phyloP scores from a whole-genome alignment of 2,329 filamentous ascomycete species.

The Exophiala sp. region DNA sequence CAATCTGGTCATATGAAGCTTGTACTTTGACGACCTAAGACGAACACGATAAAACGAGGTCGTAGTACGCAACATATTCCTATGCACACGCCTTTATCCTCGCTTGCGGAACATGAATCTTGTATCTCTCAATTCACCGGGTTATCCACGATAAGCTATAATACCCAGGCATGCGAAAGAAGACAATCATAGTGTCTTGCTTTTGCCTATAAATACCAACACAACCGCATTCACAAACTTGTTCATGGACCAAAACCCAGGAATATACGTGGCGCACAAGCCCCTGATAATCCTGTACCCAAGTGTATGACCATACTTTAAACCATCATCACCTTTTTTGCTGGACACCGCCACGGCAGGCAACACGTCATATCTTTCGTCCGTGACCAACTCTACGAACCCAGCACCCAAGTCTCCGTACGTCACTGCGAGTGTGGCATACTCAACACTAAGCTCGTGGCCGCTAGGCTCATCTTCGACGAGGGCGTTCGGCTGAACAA shows the following conservation, averaged over 20 bases:
- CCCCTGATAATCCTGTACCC: not conserved
- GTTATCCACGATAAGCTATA: too few species aligned
- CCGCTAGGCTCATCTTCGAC: conserved; percentile 6
- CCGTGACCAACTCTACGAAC: conserved; percentile 3
- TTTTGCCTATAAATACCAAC: not conserved
- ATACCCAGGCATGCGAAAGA: too few species aligned
- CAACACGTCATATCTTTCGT: not conserved
- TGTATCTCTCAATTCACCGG: too few species aligned
- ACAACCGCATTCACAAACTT: not conserved
- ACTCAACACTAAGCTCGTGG: conserved; percentile 5
- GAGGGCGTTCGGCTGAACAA: conserved; percentile 6
- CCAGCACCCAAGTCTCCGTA: conserved; percentile 7
- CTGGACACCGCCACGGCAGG: conserved; percentile 6
- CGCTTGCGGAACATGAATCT: too few species aligned
- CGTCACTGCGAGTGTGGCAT: not conserved
- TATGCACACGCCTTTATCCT: too few species aligned
- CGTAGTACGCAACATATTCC: too few species aligned
- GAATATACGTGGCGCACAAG: conserved; percentile 1
- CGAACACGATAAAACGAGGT: too few species aligned
- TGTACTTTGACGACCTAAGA: too few species aligned
- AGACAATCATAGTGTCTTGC: too few species aligned
- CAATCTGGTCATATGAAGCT: too few species aligned
- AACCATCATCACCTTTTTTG: conserved; percentile 3
- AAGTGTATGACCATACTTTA: conserved; percentile 6
- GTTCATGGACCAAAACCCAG: conserved; percentile 6